Evolutionary conservation across 2,329 filamentous ascomycete species (phyloP), one percentile per base, ranked within the genome.

Genomic region (Endothia cerciana): DNA sequence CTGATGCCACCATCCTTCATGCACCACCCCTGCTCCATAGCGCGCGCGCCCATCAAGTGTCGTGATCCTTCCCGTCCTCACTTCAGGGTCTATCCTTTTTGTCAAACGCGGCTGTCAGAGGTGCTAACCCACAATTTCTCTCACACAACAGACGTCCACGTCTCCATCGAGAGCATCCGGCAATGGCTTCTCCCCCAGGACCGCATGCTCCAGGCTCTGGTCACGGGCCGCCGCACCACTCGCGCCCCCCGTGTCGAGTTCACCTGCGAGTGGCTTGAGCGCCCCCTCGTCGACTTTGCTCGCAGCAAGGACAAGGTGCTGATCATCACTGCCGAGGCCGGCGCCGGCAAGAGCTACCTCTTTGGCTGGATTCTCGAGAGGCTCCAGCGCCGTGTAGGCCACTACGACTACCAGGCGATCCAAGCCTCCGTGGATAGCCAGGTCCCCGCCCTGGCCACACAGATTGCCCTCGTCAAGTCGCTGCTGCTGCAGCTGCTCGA

Each of bases 161-260:
- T 68, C 38, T 68, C 66, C 36, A 68, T 68, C 49, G 66, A 68
- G 66, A 64, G 60, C 60, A 68, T 68, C 36, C 64, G 66, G 10
- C 66, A 68, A 66, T 68, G 66, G 66, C 60, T 68, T 41, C 66
- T 68, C 10, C 66, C 66, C 53, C 66, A 68, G 53, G 66, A 68
- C 43, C 66, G 64, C 58, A 65, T 66, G 61, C 49, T 68, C 10
- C 66, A 64, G 57, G 63, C 63, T 40, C 60, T 65, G 56, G 60
- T 68, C 45, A 64, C 66, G 17, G 66, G 66, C 49, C 66, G 66
- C 45, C 66, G 61, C 60, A 47, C 64, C 40, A 57, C 62, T 25
- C 66, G 64, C 61, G 49, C 60, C 36, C 63, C 66, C 17, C 66
- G 66, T 62, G 64, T 64, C 38, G 66, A 68, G 61, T 68, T 68